A percentile compares a stretch with the other conserved stretches of the same genome.
Conservation (phyloP, 371 early-diverging fungal species). For the Mortierella sp. region DNA sequence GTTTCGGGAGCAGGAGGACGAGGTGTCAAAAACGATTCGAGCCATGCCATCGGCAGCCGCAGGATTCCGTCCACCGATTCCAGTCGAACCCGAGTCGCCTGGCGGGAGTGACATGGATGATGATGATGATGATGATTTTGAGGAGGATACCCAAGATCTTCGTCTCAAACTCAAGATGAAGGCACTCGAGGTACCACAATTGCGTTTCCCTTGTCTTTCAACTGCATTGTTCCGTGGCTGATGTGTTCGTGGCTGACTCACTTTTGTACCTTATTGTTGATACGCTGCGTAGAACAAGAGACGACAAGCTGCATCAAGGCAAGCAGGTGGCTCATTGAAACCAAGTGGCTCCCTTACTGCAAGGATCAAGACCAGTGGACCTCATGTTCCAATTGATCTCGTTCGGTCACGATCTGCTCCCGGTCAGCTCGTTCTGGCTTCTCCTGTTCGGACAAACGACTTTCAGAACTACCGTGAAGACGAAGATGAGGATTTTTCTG, state of each 20-base stretch:
- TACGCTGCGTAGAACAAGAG: not conserved
- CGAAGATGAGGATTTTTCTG: constrained; percentile 57
- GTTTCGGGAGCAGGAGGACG: constrained; percentile 50
- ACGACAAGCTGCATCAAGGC: not conserved
- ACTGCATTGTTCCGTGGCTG: too few species aligned
- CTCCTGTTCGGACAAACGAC: constrained; percentile 24
- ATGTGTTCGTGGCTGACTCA: not conserved
- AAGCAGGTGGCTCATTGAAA: constrained; percentile 10
- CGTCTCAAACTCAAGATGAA: constrained; percentile 30
- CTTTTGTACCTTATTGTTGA: not conserved
- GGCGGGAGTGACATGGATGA: constrained; percentile 25
- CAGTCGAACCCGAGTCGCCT: not conserved
- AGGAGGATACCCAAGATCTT: constrained; percentile 25
- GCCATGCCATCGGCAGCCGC: constrained; percentile 12
- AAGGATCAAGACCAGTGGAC: constrained; percentile 14
- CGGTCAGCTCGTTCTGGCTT: constrained; percentile 31
- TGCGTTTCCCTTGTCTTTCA: too few species aligned
- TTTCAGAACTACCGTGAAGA: constrained; percentile 56
- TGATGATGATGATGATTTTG: constrained; percentile 28
- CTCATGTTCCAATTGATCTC: constrained; percentile 35
- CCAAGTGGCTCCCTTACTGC: constrained; percentile 32
- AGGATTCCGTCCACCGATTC: not conserved
- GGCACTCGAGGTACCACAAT: constrained; percentile 14
- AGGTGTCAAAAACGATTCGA: constrained; percentile 46
- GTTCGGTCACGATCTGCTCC: constrained; percentile 39